Evolutionary conservation across 2,329 filamentous ascomycete genomes (phyloP).

Genomic region (Zymoseptoria tritici): DNA sequence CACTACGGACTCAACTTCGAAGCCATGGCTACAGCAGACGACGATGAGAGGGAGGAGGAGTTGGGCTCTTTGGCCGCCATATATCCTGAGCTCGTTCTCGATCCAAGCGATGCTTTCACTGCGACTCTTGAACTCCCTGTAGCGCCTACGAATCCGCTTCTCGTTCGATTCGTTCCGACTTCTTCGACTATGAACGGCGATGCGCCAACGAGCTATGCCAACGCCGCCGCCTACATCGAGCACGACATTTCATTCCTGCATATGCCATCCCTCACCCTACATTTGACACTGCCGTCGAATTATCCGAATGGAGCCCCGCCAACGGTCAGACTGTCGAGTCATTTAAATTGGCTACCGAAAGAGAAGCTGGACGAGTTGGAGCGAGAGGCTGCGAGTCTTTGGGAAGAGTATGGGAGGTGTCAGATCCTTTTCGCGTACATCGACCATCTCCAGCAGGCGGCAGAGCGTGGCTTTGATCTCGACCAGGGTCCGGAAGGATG

Average conservation of each 20-base stretch:
- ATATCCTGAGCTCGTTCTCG: constrained; percentile 51
- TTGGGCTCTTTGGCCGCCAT: constrained; percentile 54
- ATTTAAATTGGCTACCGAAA: constrained; percentile 47
- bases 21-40: constrained; percentile 7
- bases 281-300: constrained; percentile 45
- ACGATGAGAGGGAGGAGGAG: constrained; percentile 55
- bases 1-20: constrained; percentile 8
- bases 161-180: constrained; percentile 25
- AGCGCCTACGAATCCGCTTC: constrained; percentile 46
- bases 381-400: constrained; percentile 43
- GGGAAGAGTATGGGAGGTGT: constrained; percentile 53
- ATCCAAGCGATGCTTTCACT: constrained; percentile 39
- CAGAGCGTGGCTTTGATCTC: constrained; percentile 49
- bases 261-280: constrained; percentile 49
- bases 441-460: constrained; percentile 51
- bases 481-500: constrained; percentile 33
- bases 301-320: constrained; percentile 52
- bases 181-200: neutral
- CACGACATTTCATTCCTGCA: constrained; percentile 45
- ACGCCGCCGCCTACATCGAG: constrained; percentile 17
- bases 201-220: constrained; percentile 2
- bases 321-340: constrained; percentile 41
- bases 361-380: constrained; percentile 39
- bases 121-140: constrained; percentile 51
- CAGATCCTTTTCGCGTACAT: constrained; percentile 54